Base-by-base conservation (phyloP, 495 filamentous ascomycete genomes). In the Cryomyces minteri region DNA sequence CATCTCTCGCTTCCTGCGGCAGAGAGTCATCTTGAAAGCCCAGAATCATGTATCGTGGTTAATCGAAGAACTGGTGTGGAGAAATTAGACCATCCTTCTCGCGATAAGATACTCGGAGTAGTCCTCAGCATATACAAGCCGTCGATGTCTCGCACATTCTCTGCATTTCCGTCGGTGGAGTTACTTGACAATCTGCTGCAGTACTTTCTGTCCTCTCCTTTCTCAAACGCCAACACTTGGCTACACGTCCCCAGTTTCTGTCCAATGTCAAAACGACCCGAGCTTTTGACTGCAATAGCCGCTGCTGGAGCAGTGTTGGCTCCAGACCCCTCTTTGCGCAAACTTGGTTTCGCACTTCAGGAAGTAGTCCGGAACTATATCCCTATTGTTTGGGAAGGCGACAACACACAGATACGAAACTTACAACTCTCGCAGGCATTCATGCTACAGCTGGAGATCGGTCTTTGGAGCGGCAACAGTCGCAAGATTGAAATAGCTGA, bases 401-500 rank as follows among this genome's bases (percentile, higher is more conserved):
- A 77, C 48, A 80, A 80, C 49, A 65, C 57, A 5, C 58, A 58
- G 4, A 74, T 74, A 11, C 63, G 70, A 29, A 62, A 77, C 44
- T 49, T 80, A 4, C 62, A 69, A 4, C 56, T 69, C 4, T 63
- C 76, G 5, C 77, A 80, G 53, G 66, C 69, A 5, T 66, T 70
- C 43, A 59, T 74, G 10, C 47, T 80, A 28, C 54, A 63, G 1
- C 62, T 79, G 4, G 71, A 78, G 42, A 62, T 79, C 34, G 73
- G 72, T 0, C 60, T 82, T 6, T 82, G 78, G 78, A 78, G 74
- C 43, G 78, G 76, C 2, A 76, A 75, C 46, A 67, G 72, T 40
- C 58, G 78, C n/a, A 75, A 76, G 51, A 80, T 78, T 52, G 78
- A 82, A 54, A 73, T 82, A 34, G 72, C 76, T 3, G 76, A 80